Evolutionary conservation across 192 early-diverging fungal genomes (phyloP).

Genomic region (Umbelopsis vinacea): DNA sequence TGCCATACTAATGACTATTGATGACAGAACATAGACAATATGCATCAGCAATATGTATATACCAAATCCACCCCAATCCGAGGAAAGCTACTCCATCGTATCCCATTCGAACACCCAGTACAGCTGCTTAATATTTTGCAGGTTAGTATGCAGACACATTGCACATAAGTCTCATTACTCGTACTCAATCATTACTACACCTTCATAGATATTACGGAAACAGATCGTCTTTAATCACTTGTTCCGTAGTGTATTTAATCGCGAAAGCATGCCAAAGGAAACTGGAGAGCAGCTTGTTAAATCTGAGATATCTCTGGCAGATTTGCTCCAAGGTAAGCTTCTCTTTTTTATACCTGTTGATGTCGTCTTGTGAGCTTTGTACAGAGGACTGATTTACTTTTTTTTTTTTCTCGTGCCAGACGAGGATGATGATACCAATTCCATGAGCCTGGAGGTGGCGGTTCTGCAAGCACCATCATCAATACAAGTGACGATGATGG

Average conservation of each 20-base stretch:
- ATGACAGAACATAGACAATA: not conserved
- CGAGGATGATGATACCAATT: slow-evolving; percentile 6
- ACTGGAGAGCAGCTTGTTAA: not conserved
- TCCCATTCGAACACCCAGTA: slow-evolving; percentile 38
- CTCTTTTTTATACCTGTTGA: not conserved
- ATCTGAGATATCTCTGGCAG: slow-evolving; percentile 25
- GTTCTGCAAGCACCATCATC: slow-evolving; percentile 26
- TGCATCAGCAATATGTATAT: not conserved
- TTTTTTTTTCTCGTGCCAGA: not conserved
- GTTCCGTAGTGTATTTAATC: slow-evolving; percentile 36
- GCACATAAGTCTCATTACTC: not conserved
- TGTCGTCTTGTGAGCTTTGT: not conserved
- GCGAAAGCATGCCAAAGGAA: not conserved
- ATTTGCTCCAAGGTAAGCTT: slow-evolving; percentile 32
- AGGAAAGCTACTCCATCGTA: slow-evolving; percentile 34
- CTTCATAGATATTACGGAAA: slow-evolving; percentile 26
- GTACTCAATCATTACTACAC: not conserved
- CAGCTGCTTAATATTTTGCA: slow-evolving; percentile 36
- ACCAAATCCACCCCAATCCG: not conserved
- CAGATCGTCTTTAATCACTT: slow-evolving; percentile 41
- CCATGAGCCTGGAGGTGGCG: slow-evolving; percentile 26
- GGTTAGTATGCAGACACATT: slow-evolving; percentile 15
- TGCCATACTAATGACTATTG: not conserved
- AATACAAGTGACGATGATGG: slow-evolving; percentile 29
- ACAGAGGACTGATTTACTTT: no score